Evolutionary conservation across 345 rosid genomes (phyloP).

Genomic region (Lepidium africanum): DNA sequence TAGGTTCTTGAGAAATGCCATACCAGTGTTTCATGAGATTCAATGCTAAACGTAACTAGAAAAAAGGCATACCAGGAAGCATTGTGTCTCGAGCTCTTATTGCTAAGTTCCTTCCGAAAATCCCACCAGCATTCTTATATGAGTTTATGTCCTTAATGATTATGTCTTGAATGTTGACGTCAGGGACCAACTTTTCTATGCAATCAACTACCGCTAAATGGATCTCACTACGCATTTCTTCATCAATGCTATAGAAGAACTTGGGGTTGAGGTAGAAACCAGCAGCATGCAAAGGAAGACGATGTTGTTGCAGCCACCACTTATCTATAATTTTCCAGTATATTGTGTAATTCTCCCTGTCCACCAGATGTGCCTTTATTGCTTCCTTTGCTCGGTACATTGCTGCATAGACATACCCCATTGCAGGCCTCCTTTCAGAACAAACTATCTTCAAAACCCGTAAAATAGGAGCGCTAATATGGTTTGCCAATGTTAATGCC

Average conservation of each 20-base stretch:
- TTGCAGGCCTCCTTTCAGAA: slow-evolving; percentile 67
- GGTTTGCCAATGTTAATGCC: slow-evolving; percentile 41
- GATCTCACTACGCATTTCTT: slow-evolving; percentile 57
- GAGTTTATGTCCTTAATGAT: slow-evolving; percentile 57
- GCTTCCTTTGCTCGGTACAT: slow-evolving; percentile 73
- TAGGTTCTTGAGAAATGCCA: neutral
- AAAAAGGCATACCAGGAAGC: slow-evolving; percentile 50
- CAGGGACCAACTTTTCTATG: slow-evolving; percentile 77
- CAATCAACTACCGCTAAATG: slow-evolving; percentile 71
- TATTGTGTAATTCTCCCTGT: slow-evolving; percentile 53
- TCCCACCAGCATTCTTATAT: slow-evolving; percentile 74
- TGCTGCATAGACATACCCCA: slow-evolving; percentile 84
- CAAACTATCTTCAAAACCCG: slow-evolving; percentile 47
- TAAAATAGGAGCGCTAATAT: slow-evolving; percentile 58
- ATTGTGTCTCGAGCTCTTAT: slow-evolving; percentile 72
- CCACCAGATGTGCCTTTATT: slow-evolving; percentile 61
- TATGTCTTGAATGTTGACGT: slow-evolving; percentile 59
- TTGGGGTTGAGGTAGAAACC: slow-evolving; percentile 93
- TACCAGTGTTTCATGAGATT: neutral
- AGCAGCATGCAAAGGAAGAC: slow-evolving; percentile 76
- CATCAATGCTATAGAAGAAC: slow-evolving; percentile 68
- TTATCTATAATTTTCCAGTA: slow-evolving; percentile 81
- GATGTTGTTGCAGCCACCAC: slow-evolving; percentile 67
- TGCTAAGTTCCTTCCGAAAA: slow-evolving; percentile 89
- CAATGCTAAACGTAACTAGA: neutral